phyloP scores from a whole-genome alignment of 345 rosid species.

The Anacardium occidentale region DNA sequence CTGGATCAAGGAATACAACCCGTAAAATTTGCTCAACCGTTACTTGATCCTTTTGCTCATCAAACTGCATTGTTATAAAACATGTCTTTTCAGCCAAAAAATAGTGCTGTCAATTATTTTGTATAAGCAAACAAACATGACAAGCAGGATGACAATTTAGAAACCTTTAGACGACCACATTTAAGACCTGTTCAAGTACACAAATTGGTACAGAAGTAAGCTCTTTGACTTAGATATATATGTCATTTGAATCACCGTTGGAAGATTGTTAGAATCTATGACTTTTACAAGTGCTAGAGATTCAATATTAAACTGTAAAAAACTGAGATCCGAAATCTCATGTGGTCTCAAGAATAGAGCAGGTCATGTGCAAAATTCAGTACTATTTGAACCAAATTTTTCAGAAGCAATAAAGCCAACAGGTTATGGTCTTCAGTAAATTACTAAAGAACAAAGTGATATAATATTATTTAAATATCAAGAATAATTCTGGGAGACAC shows the following conservation, averaged over 20 bases:
- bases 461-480: too few species aligned
- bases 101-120: not conserved
- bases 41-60: slow-evolving; percentile 68
- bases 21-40: slow-evolving; percentile 61
- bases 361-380: too few species aligned
- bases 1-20: slow-evolving; percentile 69
- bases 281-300: not conserved
- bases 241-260: not conserved
- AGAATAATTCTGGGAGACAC: not conserved
- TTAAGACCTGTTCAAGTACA: not conserved
- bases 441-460: not conserved
- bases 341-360: not conserved
- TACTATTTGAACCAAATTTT: not conserved
- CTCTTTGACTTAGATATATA: not conserved
- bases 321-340: not conserved
- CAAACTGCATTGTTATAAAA: slow-evolving; percentile 48
- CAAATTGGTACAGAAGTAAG: not conserved
- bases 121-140: not conserved
- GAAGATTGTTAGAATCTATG: not conserved
- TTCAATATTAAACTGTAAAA: not conserved
- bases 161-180: not conserved
- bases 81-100: slow-evolving; percentile 10
- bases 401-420: not conserved
- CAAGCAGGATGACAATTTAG: not conserved
- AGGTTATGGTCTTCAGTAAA: not conserved